Conservation (phyloP, 2,329 filamentous ascomycete species). For the Triangularia setosa region DNA sequence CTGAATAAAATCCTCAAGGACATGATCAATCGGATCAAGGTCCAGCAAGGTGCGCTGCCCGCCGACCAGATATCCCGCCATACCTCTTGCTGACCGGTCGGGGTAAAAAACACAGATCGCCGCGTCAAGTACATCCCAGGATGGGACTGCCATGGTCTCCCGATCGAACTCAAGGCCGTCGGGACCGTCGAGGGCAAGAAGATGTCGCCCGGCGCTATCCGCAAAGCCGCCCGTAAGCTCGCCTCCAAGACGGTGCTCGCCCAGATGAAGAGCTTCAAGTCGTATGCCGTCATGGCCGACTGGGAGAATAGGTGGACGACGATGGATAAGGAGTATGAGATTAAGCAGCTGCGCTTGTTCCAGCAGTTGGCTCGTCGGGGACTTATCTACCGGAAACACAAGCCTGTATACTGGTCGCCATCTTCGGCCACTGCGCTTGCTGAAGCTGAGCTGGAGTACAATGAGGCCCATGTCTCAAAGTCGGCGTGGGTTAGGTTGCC, state of each 20-base stretch:
- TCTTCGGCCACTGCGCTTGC: slow-evolving; percentile 75
- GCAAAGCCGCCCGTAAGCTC: slow-evolving; percentile 60
- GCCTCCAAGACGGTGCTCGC: slow-evolving; percentile 64
- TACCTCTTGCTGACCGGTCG: neutral
- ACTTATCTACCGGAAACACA: slow-evolving; percentile 72
- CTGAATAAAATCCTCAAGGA: slow-evolving; percentile 98
- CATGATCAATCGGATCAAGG: slow-evolving; percentile 76
- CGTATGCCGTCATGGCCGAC: slow-evolving; percentile 75
- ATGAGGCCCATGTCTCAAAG: slow-evolving; percentile 66
- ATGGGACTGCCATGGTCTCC: slow-evolving; percentile 97
- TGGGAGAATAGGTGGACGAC: slow-evolving; percentile 76
- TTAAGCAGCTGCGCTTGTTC: slow-evolving; percentile 71
- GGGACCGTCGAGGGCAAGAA: slow-evolving; percentile 46
- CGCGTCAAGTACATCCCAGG: slow-evolving; percentile 80
- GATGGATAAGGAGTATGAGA: slow-evolving; percentile 72
- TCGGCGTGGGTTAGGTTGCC: slow-evolving; percentile 80
- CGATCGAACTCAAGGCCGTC: slow-evolving; percentile 94
- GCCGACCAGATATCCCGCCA: slow-evolving; percentile 19
- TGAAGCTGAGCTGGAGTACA: slow-evolving; percentile 81
- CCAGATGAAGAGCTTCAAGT: slow-evolving; percentile 70
- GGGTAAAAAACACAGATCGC: slow-evolving; percentile 39
- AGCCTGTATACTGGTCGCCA: slow-evolving; percentile 84
- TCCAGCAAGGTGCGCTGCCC: slow-evolving; percentile 56
- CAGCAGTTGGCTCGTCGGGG: slow-evolving; percentile 68
- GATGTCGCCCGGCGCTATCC: slow-evolving; percentile 55